These are phyloP conservation scores for Fonsecaea nubica DNA, from an alignment of 2,329 filamentous ascomycete species.

Conservation along the genomic window DNA sequence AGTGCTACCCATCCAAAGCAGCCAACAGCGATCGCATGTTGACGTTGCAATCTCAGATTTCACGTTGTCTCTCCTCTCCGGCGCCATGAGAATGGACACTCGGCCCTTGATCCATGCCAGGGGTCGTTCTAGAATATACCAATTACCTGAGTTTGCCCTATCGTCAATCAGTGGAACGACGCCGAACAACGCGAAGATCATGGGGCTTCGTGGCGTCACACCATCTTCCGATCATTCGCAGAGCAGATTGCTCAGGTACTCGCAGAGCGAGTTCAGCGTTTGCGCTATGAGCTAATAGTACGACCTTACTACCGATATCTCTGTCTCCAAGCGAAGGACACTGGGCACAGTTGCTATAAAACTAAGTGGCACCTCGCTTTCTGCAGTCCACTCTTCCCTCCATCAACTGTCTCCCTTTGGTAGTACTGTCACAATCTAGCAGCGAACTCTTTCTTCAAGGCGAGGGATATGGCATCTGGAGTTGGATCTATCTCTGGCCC, in stretches of 20 bases:
- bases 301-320: constrained; percentile 2
- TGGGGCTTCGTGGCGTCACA: constrained; percentile 12
- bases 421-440: neutral
- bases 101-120: constrained; percentile 1
- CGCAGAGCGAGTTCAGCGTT: neutral
- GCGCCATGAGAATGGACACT: constrained; percentile 9
- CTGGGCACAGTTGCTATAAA: constrained; percentile 9
- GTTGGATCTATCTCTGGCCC: constrained; percentile 29
- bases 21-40: constrained; percentile 8
- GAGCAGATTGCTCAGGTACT: neutral
- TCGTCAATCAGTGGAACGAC: constrained; percentile 8
- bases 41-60: constrained; percentile 29
- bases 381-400: neutral
- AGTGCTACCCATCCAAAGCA: neutral
- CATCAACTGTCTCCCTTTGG: constrained; percentile 2
- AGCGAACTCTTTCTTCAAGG: neutral
- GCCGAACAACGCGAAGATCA: constrained; percentile 6
- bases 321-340: neutral
- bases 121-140: constrained; percentile 19
- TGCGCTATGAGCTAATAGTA: constrained; percentile 9
- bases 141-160: constrained; percentile 11
- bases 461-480: constrained; percentile 27
- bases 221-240: constrained; percentile 2
- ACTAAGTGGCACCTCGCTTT: constrained; percentile 6
- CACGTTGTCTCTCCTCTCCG: neutral